A percentile compares a stretch with the other conserved stretches of the same genome.
These are phyloP conservation scores for Boletus rubescentipes DNA, from an alignment of 768 basidiomycete species.

Conservation along the genomic window DNA sequence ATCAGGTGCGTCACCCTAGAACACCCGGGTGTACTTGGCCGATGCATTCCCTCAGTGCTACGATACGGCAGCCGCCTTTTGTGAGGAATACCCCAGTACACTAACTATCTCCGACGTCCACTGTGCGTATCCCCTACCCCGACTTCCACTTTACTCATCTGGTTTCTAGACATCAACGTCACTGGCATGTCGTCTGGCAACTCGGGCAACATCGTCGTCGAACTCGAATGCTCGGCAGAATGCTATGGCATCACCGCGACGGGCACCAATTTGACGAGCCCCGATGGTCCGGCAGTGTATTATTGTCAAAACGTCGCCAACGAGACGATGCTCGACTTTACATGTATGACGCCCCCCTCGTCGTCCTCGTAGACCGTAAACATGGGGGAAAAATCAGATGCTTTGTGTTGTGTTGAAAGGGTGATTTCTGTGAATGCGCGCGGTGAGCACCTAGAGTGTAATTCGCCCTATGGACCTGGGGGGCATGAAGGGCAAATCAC, in stretches of 20 bases:
- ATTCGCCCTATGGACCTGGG: too few species aligned
- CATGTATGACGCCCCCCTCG: slow-evolving; percentile 18
- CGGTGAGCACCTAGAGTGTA: too few species aligned
- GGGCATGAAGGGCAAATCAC: too few species aligned
- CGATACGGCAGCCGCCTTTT: slow-evolving; percentile 32
- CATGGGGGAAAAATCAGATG: not conserved
- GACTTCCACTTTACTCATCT: not conserved
- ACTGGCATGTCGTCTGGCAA: slow-evolving; percentile 44
- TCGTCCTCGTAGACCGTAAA: not conserved
- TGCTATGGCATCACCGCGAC: slow-evolving; percentile 40
- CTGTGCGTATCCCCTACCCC: slow-evolving; percentile 25
- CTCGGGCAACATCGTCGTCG: slow-evolving; percentile 38
- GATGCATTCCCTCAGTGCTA: slow-evolving; percentile 33
- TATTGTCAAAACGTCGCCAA: slow-evolving; percentile 38
- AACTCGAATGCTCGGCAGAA: slow-evolving; percentile 40
- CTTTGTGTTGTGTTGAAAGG: too few species aligned
- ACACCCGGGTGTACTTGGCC: not conserved
- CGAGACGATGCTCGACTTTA: slow-evolving; percentile 29
- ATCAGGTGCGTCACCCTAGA: slow-evolving; percentile 27
- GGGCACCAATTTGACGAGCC: slow-evolving; percentile 24
- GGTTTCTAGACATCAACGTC: slow-evolving; percentile 36
- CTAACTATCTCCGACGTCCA: slow-evolving; percentile 43
- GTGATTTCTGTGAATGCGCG: too few species aligned
- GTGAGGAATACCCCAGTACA: slow-evolving; percentile 38
- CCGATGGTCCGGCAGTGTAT: slow-evolving; percentile 33